These are phyloP conservation scores for Syncephalastrum racemosum DNA, from an alignment of 371 early-diverging fungal genomes.

Conservation along the genomic window DNA sequence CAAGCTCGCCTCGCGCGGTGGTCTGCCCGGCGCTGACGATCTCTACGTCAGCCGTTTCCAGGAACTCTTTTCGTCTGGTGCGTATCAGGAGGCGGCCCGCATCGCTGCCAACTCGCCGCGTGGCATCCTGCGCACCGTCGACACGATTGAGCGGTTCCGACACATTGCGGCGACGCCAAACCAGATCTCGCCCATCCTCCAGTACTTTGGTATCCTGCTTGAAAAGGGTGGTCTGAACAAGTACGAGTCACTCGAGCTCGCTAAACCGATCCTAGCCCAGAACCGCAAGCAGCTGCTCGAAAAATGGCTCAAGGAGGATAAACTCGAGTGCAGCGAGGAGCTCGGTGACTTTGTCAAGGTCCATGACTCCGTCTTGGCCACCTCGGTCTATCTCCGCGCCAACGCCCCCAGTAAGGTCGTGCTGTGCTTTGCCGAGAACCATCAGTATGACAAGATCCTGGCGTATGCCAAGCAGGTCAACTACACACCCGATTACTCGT, in stretches of 20 bases:
- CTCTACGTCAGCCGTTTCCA: slow-evolving; percentile 89
- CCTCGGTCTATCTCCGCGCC: slow-evolving; percentile 94
- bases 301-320: slow-evolving; percentile 98
- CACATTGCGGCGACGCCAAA: slow-evolving; percentile 77
- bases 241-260: slow-evolving; percentile 92
- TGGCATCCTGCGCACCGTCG: slow-evolving; percentile 92
- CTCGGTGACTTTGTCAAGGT: slow-evolving; percentile 96
- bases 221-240: slow-evolving; percentile 96
- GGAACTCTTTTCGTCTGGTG: slow-evolving; percentile 71
- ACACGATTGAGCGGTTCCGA: slow-evolving; percentile 96
- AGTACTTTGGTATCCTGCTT: slow-evolving; percentile 96
- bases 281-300: slow-evolving; percentile 92
- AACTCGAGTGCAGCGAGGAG: slow-evolving; percentile 96
- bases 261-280: slow-evolving; percentile 90
- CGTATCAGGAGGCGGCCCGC: slow-evolving; percentile 91
- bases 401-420: slow-evolving; percentile 92
- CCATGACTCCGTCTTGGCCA: slow-evolving; percentile 84
- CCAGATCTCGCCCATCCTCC: slow-evolving; percentile 90
- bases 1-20: slow-evolving; percentile 86
- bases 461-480: slow-evolving; percentile 93
- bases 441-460: slow-evolving; percentile 94
- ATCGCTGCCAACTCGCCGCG: slow-evolving; percentile 94
- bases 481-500: slow-evolving; percentile 89
- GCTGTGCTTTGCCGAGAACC: slow-evolving; percentile 95
- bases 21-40: slow-evolving; percentile 94